These are phyloP conservation scores for Tillandsia leiboldiana DNA, from an alignment of 176 grass and related monocot genomes.

Conservation along the genomic window DNA sequence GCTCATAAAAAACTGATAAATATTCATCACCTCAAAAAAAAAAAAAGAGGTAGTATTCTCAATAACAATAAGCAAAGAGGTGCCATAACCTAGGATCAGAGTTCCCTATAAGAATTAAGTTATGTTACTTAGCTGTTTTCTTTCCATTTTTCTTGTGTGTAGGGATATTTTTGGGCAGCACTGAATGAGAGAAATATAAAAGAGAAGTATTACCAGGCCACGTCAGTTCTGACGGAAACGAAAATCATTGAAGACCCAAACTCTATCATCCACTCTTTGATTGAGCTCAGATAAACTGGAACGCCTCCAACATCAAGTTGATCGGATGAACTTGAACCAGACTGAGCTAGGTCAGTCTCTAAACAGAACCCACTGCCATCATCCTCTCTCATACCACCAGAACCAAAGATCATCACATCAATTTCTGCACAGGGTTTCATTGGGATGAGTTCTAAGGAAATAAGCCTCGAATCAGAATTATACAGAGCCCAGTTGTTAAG, in stretches of 20 bases:
- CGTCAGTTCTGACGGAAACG: conserved; percentile 86
- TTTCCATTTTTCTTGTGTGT: too few relatives aligned
- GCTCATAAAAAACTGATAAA: too few relatives aligned
- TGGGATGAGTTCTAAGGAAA: conserved; percentile 85
- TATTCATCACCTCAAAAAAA: background rate
- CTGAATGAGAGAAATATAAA: background rate
- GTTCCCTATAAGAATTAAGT: background rate
- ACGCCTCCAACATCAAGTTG: conserved; percentile 50
- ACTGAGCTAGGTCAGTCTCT: conserved; percentile 28
- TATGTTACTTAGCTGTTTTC: too few relatives aligned
- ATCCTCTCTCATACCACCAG: conserved; percentile 94
- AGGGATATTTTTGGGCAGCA: background rate
- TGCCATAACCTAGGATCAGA: background rate
- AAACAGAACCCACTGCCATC: conserved; percentile 69
- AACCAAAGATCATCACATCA: conserved; percentile 88
- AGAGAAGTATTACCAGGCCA: conserved; percentile 54
- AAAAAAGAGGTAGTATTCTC: background rate
- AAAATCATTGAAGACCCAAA: conserved; percentile 97
- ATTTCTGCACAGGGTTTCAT: conserved; percentile 89
- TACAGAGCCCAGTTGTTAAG: conserved; percentile 94
- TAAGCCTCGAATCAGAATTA: conserved; percentile 91
- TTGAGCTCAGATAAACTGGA: conserved; percentile 80
- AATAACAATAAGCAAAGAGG: background rate
- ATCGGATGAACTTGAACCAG: conserved; percentile 32
- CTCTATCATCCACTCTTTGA: conserved; percentile 98